Conservation (phyloP, 768 basidiomycete genomes). For the Serendipita vermifera region DNA sequence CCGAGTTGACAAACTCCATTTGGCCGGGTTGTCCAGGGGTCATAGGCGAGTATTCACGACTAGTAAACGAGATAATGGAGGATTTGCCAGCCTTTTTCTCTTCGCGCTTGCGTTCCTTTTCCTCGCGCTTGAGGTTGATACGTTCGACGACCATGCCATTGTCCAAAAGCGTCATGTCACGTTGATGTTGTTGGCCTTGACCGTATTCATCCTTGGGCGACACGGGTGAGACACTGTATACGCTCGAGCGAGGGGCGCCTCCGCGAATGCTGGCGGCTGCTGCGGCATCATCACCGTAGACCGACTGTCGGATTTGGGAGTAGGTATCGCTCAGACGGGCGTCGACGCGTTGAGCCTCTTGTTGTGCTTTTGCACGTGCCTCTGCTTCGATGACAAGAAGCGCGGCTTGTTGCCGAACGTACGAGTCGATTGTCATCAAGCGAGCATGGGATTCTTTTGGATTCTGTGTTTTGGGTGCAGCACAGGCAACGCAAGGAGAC, state of each 20-base stretch:
- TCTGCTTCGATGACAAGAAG: slow-evolving; percentile 72
- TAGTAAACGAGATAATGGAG: slow-evolving; percentile 25
- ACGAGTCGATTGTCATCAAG: slow-evolving; percentile 66
- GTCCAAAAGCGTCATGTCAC: slow-evolving; percentile 69
- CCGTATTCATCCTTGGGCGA: slow-evolving; percentile 4
- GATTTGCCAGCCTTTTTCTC: slow-evolving; percentile 48
- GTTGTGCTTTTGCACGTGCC: slow-evolving; percentile 64
- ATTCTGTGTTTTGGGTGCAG: slow-evolving; percentile 61
- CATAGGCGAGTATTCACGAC: slow-evolving; percentile 27
- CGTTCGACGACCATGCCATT: slow-evolving; percentile 86
- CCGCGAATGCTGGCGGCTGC: slow-evolving; percentile 46
- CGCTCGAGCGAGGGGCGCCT: slow-evolving; percentile 7
- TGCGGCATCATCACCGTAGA: slow-evolving; percentile 49
- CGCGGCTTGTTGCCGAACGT: slow-evolving; percentile 68
- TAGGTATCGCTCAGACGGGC: slow-evolving; percentile 69
- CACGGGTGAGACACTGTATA: not conserved
- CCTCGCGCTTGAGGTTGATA: slow-evolving; percentile 51
- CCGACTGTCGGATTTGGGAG: slow-evolving; percentile 63
- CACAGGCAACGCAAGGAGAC: not conserved
- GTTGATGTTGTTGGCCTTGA: slow-evolving; percentile 38
- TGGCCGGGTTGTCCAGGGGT: slow-evolving; percentile 29
- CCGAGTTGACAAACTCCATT: slow-evolving; percentile 45
- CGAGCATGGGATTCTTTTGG: slow-evolving; percentile 79
- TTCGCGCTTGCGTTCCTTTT: slow-evolving; percentile 44
- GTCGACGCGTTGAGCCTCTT: slow-evolving; percentile 64